phyloP scores from a whole-genome alignment of 768 basidiomycete genomes.

The Imleria badia region DNA sequence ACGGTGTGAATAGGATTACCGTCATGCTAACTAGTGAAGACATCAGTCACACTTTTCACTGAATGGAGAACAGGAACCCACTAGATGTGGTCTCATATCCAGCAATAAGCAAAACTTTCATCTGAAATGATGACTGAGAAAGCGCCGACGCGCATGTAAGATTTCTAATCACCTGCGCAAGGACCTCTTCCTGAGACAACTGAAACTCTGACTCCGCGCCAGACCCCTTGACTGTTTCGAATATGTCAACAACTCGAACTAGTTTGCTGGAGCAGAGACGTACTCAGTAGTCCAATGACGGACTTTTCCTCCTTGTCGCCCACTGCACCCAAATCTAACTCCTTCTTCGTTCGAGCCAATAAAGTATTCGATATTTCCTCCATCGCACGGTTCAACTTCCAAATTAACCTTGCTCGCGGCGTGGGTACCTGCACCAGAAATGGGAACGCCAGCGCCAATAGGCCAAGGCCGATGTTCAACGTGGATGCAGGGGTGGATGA shows the following conservation, averaged over 20 bases:
- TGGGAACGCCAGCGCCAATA: conserved; percentile 40
- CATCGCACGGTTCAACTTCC: conserved; percentile 36
- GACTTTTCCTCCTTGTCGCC: conserved; percentile 27
- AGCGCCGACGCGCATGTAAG: too few species aligned
- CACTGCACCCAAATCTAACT: conserved; percentile 24
- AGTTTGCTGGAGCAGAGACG: not conserved
- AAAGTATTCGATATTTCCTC: conserved; percentile 41
- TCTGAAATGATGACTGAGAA: conserved; percentile 8
- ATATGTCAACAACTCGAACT: not conserved
- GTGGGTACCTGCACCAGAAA: conserved; percentile 39
- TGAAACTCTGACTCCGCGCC: conserved; percentile 21
- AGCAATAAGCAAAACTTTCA: conserved; percentile 20
- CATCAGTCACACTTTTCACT: not conserved
- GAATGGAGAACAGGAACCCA: not conserved
- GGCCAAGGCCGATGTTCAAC: conserved; percentile 30
- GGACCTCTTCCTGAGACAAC: conserved; percentile 29
- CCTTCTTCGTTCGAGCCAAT: conserved; percentile 37
- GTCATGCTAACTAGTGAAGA: conserved; percentile 18
- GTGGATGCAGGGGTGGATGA: conserved; percentile 20
- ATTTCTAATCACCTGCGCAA: conserved; percentile 18
- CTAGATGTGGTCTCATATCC: conserved; percentile 26
- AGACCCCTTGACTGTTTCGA: conserved; percentile 38
- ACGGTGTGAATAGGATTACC: not conserved
- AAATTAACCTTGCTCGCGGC: conserved; percentile 26
- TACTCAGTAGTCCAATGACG: conserved; percentile 27